Conservation (phyloP, 73 alveolate species). For the Paramecium sexaurelia region DNA sequence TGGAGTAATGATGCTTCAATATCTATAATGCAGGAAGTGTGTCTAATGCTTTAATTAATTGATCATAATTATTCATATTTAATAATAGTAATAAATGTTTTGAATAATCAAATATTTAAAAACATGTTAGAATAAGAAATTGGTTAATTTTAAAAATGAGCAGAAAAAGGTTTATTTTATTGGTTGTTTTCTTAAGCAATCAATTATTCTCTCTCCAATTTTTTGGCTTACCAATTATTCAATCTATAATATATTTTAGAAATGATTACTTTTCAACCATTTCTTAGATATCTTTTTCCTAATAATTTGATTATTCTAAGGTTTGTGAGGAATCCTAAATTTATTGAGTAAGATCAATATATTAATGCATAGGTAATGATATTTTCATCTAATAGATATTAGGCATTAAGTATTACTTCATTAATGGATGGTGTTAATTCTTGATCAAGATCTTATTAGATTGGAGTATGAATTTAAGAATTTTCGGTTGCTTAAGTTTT, state of each 20-base stretch:
- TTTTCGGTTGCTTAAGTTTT: not conserved
- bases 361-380: not conserved
- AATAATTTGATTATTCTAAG: not conserved
- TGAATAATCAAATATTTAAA: not conserved
- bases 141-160: not conserved
- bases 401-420: not conserved
- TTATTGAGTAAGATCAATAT: not conserved
- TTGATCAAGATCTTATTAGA: not conserved
- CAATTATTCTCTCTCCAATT: not conserved
- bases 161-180: not conserved
- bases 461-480: not conserved
- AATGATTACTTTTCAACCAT: constrained; percentile 49
- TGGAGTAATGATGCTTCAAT: not conserved
- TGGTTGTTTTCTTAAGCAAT: not conserved
- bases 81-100: not conserved
- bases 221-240: constrained; percentile 27
- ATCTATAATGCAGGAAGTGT: not conserved
- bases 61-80: not conserved
- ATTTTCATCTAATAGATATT: not conserved
- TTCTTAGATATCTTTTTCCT: not conserved
- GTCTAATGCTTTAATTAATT: not conserved
- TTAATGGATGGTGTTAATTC: not conserved
- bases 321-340: not conserved
- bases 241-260: not conserved
- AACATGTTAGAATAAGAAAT: not conserved